phyloP scores from a whole-genome alignment of 169 alveolate species.

The Eimeria sp. region DNA sequence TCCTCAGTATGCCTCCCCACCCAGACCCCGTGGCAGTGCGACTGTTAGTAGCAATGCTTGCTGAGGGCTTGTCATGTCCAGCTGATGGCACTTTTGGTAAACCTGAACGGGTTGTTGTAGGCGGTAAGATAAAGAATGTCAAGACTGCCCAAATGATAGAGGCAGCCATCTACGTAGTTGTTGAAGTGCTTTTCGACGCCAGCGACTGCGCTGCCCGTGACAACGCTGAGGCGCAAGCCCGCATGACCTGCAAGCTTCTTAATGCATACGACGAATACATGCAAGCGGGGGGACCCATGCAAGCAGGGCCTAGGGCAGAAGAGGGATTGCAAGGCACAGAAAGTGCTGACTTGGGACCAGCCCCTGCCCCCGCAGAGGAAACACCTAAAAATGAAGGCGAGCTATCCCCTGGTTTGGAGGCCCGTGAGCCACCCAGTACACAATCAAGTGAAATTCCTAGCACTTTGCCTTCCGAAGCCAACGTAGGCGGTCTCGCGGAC shows the following conservation, averaged over 20 bases:
- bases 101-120: constrained; percentile 5
- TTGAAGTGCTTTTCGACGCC: constrained; percentile 28
- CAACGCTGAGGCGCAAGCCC: background rate
- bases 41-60: background rate
- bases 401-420: constrained; percentile 3
- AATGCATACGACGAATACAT: constrained; percentile 1
- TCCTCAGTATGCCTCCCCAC: constrained; percentile 40
- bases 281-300: constrained; percentile 21
- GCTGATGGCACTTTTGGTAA: background rate
- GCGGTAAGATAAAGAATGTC: background rate
- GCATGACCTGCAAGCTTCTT: constrained; percentile 33
- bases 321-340: background rate
- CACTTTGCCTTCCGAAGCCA: background rate
- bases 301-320: background rate
- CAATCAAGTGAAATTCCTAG: background rate
- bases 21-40: constrained; percentile 48
- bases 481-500: background rate
- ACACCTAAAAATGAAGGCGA: background rate
- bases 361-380: background rate
- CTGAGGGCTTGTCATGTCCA: constrained; percentile 31
- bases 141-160: background rate
- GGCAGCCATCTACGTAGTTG: constrained; percentile 8
- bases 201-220: constrained; percentile 31
- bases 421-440: background rate
- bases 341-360: background rate